phyloP scores from a whole-genome alignment of 2,329 filamentous ascomycete genomes.

The Cladosporium sp. region DNA sequence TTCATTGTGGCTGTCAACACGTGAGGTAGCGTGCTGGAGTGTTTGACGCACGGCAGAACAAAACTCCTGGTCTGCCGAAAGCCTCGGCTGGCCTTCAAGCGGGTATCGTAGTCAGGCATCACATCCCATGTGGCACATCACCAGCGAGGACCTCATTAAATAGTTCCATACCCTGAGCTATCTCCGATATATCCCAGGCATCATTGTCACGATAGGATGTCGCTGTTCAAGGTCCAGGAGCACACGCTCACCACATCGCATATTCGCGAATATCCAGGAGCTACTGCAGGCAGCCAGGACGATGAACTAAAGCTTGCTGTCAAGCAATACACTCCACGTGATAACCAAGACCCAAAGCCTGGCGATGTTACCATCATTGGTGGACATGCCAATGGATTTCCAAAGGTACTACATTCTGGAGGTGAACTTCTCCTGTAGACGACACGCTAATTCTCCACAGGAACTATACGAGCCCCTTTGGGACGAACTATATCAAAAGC shows the following conservation, averaged over 20 bases:
- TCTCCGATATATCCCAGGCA: neutral
- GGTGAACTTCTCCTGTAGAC: neutral
- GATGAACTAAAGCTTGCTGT: constrained; percentile 72
- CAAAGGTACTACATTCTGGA: constrained; percentile 62
- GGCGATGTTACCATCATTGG: constrained; percentile 85
- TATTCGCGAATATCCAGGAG: constrained; percentile 77
- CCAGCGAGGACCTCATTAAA: neutral
- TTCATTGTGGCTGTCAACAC: neutral
- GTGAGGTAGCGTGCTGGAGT: neutral
- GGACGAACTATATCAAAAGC: constrained; percentile 71
- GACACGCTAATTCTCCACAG: constrained; percentile 46
- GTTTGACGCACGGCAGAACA: neutral
- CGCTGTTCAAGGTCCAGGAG: constrained; percentile 66
- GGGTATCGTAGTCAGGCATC: neutral
- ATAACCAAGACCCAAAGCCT: constrained; percentile 66
- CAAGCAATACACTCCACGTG: constrained; percentile 83
- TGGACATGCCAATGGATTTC: constrained; percentile 88
- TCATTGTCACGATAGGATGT: neutral
- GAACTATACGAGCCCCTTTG: constrained; percentile 92
- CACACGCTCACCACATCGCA: constrained; percentile 75
- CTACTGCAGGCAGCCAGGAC: constrained; percentile 72
- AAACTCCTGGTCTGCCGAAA: neutral
- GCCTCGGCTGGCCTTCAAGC: neutral
- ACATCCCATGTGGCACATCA: neutral
- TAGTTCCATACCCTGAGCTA: neutral